Percentiles rank a stretch among this genome's conserved stretches.
These are phyloP conservation scores for Rhynchospora breviuscula DNA, from an alignment of 176 grass and related monocot species.

Conservation along the genomic window DNA sequence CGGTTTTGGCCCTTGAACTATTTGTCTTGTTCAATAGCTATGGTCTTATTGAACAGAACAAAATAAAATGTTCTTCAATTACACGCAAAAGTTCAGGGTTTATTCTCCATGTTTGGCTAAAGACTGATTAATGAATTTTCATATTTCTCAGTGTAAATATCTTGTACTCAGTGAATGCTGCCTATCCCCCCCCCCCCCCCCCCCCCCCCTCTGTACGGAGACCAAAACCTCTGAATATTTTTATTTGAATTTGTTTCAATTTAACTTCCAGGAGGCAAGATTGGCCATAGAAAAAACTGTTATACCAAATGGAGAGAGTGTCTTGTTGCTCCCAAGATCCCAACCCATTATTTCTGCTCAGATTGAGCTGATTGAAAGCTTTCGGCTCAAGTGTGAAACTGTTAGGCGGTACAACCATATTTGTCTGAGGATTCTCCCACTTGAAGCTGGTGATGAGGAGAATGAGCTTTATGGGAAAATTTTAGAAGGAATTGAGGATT, in stretches of 20 bases:
- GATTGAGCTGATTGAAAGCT: constrained; percentile 51
- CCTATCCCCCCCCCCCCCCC: too few relatives aligned
- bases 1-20: not conserved
- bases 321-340: constrained; percentile 53
- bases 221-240: too few relatives aligned
- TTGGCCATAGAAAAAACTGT: constrained; percentile 74
- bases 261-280: constrained; percentile 54
- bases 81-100: not conserved
- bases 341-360: constrained; percentile 53
- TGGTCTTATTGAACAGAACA: not conserved
- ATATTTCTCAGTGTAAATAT: not conserved
- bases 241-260: not conserved
- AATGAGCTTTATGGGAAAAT: constrained; percentile 11
- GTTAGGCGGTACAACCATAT: constrained; percentile 34
- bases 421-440: constrained; percentile 47
- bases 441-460: constrained; percentile 18
- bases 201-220: too few relatives aligned
- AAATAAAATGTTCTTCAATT: not conserved
- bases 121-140: not conserved
- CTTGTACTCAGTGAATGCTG: not conserved
- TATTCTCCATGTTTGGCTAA: not conserved
- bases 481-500: not conserved
- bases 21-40: not conserved
- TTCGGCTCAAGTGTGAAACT: constrained; percentile 65
- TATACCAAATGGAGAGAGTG: constrained; percentile 56